These are phyloP conservation scores for Debaryomyces prosopidis DNA, from an alignment of 805 yeast genomes.

Conservation along the genomic window DNA sequence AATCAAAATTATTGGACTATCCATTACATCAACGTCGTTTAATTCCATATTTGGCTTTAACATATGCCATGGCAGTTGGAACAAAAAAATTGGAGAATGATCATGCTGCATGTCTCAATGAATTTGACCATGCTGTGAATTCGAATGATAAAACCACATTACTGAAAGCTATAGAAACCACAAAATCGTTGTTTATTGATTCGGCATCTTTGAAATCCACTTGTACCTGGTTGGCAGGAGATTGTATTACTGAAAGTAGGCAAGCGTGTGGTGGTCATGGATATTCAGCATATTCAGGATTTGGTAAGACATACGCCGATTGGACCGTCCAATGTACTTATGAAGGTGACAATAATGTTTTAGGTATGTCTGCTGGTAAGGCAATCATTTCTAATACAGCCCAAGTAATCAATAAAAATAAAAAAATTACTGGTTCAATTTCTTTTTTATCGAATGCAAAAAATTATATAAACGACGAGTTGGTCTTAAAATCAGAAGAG, in stretches of 20 bases:
- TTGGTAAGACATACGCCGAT: slow-evolving; percentile 84
- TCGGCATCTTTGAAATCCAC: slow-evolving; percentile 90
- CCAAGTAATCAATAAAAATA: slow-evolving; percentile 35
- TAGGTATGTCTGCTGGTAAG: slow-evolving; percentile 83
- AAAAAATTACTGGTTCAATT: slow-evolving; percentile 33
- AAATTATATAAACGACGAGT: slow-evolving; percentile 7
- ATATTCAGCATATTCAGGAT: slow-evolving; percentile 87
- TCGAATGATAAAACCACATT: slow-evolving; percentile 49
- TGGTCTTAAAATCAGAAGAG: slow-evolving; percentile 11
- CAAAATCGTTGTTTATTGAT: slow-evolving; percentile 78
- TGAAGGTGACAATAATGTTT: slow-evolving; percentile 95
- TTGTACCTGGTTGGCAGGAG: slow-evolving; percentile 82
- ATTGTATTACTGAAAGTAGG: slow-evolving; percentile 82
- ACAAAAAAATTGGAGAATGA: slow-evolving; percentile 59
- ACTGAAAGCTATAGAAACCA: slow-evolving; percentile 51
- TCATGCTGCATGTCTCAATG: slow-evolving; percentile 49
- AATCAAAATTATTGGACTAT: slow-evolving; percentile 79
- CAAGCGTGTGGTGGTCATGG: slow-evolving; percentile 98
- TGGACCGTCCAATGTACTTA: slow-evolving; percentile 99
- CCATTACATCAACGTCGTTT: slow-evolving; percentile 87
- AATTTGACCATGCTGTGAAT: slow-evolving; percentile 54
- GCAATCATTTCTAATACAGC: slow-evolving; percentile 58
- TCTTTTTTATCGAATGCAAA: slow-evolving; percentile 38
- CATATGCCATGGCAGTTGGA: slow-evolving; percentile 74
- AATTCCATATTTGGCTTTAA: slow-evolving; percentile 78